phyloP scores from a whole-genome alignment of 768 basidiomycete genomes.

The Cyclocybe aegerita region DNA sequence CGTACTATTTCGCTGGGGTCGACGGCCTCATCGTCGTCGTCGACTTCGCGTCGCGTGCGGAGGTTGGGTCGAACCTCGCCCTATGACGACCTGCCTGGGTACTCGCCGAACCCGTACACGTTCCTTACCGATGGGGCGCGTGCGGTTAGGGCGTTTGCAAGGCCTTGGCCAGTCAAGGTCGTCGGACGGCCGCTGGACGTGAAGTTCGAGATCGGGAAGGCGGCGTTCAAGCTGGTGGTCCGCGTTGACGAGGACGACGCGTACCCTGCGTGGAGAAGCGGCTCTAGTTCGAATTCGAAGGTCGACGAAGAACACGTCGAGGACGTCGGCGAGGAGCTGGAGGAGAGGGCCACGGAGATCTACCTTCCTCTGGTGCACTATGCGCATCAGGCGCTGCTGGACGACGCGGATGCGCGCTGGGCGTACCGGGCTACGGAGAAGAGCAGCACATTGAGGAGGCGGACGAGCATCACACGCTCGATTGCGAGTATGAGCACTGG shows the following conservation, averaged over 20 bases:
- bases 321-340: constrained; percentile 30
- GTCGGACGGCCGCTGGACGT: constrained; percentile 69
- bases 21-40: not conserved
- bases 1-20: not conserved
- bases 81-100: constrained; percentile 6
- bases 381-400: constrained; percentile 43
- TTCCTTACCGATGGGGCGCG: constrained; percentile 87
- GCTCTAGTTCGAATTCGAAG: constrained; percentile 16
- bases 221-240: constrained; percentile 69
- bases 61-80: not conserved
- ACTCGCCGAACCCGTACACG: constrained; percentile 52
- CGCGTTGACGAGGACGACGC: constrained; percentile 59
- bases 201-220: constrained; percentile 73
- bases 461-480: constrained; percentile 12
- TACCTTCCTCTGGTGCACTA: constrained; percentile 91
- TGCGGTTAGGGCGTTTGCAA: constrained; percentile 78
- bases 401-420: constrained; percentile 8
- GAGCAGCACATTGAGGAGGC: constrained; percentile 10
- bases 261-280: constrained; percentile 1
- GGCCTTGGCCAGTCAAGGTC: constrained; percentile 78
- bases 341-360: constrained; percentile 76
- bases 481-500: constrained; percentile 1
- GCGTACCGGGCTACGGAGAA: constrained; percentile 3
- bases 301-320: constrained; percentile 45
- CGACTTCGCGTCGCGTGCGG: not conserved